phyloP scores from a whole-genome alignment of 176 grass and related monocot species.

The Leersia perrieri region DNA sequence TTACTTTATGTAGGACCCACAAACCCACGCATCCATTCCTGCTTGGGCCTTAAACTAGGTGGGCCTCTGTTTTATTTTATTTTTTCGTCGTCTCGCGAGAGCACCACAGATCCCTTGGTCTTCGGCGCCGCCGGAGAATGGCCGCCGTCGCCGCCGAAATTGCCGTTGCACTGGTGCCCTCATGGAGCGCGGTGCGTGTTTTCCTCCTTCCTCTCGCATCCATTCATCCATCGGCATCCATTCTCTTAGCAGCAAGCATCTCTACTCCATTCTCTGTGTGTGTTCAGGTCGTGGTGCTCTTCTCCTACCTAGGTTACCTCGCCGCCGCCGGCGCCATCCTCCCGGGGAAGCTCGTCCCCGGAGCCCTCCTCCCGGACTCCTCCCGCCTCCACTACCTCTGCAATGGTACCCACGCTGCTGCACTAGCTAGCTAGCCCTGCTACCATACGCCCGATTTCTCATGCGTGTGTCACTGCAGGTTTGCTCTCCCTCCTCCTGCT shows the following conservation, averaged over 20 bases:
- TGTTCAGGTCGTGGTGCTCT: conserved; percentile 69
- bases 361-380: conserved; percentile 70
- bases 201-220: not conserved
- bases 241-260: not conserved
- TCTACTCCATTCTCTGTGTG: not conserved
- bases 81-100: too few species aligned
- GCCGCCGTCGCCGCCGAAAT: conserved; percentile 24
- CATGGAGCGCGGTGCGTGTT: conserved; percentile 51
- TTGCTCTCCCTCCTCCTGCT: conserved; percentile 61
- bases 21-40: too few species aligned
- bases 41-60: too few species aligned
- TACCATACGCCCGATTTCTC: not conserved
- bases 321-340: conserved; percentile 64
- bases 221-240: not conserved
- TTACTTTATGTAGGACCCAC: too few species aligned
- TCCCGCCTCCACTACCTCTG: conserved; percentile 89
- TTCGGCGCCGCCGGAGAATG: conserved; percentile 25
- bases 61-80: too few species aligned
- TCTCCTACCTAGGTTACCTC: conserved; percentile 71
- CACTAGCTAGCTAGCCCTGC: not conserved
- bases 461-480: conserved; percentile 37
- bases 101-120: not conserved
- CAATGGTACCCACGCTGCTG: conserved; percentile 49
- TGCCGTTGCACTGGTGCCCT: conserved; percentile 45
- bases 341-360: conserved; percentile 73